A percentile compares a stretch with the other conserved stretches of the same genome.
Evolutionary conservation across 2,329 filamentous ascomycete genomes (phyloP).

Genomic region (Colletotrichum sp.): DNA sequence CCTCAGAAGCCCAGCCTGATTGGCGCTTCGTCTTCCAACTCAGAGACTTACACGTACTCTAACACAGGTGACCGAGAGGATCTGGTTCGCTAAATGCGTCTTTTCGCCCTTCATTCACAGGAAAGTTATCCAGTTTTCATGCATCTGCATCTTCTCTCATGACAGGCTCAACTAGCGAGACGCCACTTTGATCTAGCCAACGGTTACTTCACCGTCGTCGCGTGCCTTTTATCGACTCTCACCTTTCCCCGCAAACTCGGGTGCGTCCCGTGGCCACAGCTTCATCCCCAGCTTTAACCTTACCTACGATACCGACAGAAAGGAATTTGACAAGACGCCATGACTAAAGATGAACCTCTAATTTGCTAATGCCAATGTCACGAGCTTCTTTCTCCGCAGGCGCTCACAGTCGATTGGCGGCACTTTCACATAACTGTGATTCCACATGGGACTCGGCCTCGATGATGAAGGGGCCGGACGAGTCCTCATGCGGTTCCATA

Average conservation of each 20-base stretch:
- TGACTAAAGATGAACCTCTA: conserved; percentile 2
- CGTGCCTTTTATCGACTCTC: background rate
- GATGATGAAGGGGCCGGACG: background rate
- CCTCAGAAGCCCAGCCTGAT: background rate
- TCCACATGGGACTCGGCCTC: background rate
- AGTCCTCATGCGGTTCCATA: background rate
- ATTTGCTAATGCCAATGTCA: conserved; percentile 18
- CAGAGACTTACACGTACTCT: background rate
- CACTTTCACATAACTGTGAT: background rate
- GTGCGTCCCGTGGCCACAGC: conserved; percentile 13
- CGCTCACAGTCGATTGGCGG: background rate
- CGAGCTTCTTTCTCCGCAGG: conserved; percentile 8
- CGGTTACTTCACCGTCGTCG: conserved; percentile 1
- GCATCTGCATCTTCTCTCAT: background rate
- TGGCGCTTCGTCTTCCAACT: background rate
- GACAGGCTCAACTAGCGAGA: background rate
- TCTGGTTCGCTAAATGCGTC: background rate
- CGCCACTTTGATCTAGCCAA: background rate
- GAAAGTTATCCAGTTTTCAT: background rate
- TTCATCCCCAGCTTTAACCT: conserved; percentile 1
- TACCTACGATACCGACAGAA: conserved; percentile 7
- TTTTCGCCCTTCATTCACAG: background rate
- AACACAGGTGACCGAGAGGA: background rate
- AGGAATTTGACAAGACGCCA: conserved; percentile 15
- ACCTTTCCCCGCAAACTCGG: conserved; percentile 19